Conservation (phyloP, 1,284 basidiomycete genomes). For the Tilletia horrida region DNA sequence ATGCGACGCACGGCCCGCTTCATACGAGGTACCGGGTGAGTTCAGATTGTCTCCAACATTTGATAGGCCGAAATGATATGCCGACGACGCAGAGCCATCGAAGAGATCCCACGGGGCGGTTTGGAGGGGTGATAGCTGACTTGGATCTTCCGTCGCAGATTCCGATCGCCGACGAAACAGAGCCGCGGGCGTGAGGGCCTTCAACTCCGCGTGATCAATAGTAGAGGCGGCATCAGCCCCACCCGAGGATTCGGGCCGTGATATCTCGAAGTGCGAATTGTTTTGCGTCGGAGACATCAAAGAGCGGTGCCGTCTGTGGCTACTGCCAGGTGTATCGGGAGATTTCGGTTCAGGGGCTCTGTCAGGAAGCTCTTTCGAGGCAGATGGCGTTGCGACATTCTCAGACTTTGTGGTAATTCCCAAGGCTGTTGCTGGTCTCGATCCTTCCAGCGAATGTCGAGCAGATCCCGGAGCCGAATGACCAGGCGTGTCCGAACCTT, state of each 20-base stretch:
- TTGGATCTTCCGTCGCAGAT: background rate
- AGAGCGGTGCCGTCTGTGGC: background rate
- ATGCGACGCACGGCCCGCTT: no score
- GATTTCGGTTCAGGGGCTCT: background rate
- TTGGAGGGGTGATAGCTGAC: constrained; percentile 1
- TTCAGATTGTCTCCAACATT: no score
- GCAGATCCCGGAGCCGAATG: background rate
- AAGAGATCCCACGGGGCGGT: background rate
- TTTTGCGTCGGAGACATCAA: background rate
- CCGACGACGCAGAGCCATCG: background rate
- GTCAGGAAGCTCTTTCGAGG: background rate
- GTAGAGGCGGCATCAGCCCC: no score
- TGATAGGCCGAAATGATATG: background rate
- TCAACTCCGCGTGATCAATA: background rate
- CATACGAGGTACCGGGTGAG: no score
- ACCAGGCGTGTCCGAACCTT: background rate
- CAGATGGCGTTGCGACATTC: background rate
- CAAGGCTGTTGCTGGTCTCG: background rate
- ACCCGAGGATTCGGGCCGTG: no score
- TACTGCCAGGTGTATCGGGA: background rate
- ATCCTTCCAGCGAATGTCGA: background rate
- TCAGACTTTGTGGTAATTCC: background rate
- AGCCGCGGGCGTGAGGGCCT: no score
- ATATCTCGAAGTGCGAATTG: background rate
- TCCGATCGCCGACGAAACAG: background rate